Evolutionary conservation across 257 asterid genomes (phyloP).

Genomic region (Handroanthus guayacan): DNA sequence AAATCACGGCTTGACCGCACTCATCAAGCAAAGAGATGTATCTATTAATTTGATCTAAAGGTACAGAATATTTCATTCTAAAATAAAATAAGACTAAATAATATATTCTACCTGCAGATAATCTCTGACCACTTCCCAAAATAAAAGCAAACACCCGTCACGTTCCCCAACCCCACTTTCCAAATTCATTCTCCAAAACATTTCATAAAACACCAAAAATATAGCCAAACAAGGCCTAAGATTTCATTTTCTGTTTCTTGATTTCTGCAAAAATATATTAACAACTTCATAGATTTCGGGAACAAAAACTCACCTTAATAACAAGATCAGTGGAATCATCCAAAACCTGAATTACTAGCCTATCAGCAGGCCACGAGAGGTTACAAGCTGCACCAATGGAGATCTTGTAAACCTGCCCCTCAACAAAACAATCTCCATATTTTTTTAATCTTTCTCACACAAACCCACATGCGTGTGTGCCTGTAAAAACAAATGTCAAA

Average conservation of each 20-base stretch:
- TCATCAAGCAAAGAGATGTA: too few species aligned
- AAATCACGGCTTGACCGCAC: too few species aligned
- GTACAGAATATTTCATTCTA: too few species aligned
- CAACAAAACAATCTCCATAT: background rate
- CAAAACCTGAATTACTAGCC: slow-evolving; percentile 70
- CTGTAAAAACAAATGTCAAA: background rate
- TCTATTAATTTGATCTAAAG: too few species aligned
- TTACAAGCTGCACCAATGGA: slow-evolving; percentile 86
- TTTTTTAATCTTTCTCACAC: background rate
- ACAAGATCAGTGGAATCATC: slow-evolving; percentile 83
- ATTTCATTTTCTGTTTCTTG: background rate
- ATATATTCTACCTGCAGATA: too few species aligned
- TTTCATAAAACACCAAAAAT: background rate
- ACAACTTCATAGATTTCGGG: too few species aligned
- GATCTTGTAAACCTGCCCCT: slow-evolving; percentile 69
- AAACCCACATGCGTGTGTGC: slow-evolving; percentile 1
- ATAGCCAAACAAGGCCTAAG: background rate
- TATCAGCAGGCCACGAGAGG: slow-evolving; percentile 82
- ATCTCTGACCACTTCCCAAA: too few species aligned
- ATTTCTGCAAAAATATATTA: background rate
- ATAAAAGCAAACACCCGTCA: too few species aligned
- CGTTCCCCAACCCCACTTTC: too few species aligned
- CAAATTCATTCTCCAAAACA: too few species aligned
- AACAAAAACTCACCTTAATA: slow-evolving; percentile 49
- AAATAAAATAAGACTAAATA: too few species aligned